Evolutionary conservation across 257 asterid species (phyloP).

Genomic region (Datura wrightii): DNA sequence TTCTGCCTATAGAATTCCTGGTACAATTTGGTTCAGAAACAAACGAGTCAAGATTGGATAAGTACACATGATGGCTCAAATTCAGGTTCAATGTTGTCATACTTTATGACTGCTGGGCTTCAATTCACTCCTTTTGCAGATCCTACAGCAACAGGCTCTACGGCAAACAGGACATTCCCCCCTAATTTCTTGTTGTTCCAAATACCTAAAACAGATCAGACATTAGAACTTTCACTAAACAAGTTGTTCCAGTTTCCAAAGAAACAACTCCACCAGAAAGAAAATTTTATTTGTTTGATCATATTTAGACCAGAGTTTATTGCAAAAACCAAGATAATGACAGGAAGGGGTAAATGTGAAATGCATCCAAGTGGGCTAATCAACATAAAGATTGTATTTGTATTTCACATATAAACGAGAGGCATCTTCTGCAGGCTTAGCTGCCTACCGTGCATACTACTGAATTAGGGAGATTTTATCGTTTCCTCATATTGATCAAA

Average conservation of each 20-base stretch:
- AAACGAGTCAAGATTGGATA: constrained; percentile 38
- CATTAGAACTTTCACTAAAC: constrained; percentile 30
- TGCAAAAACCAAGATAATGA: constrained; percentile 2
- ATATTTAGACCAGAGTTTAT: not conserved
- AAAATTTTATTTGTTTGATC: not conserved
- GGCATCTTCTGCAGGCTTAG: not conserved
- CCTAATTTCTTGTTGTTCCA: constrained; percentile 78
- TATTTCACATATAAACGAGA: not conserved
- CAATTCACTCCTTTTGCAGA: constrained; percentile 61
- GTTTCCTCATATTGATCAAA: not conserved
- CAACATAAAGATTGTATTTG: constrained; percentile 5
- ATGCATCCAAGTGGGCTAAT: not conserved
- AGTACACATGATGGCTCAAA: constrained; percentile 18
- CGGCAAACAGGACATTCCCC: constrained; percentile 80
- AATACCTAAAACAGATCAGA: constrained; percentile 51
- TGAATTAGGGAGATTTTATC: constrained; percentile 13
- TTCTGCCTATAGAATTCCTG: constrained; percentile 66
- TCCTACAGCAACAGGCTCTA: constrained; percentile 73
- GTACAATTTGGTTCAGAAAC: constrained; percentile 38
- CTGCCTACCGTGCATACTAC: not conserved
- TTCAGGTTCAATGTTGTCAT: constrained; percentile 39
- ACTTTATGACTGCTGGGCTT: constrained; percentile 63
- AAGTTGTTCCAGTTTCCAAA: constrained; percentile 10
- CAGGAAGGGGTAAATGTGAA: not conserved
- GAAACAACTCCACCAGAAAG: constrained; percentile 4